phyloP scores from a whole-genome alignment of 2,329 filamentous ascomycete species.

The Pseudocercospora eumusae region DNA sequence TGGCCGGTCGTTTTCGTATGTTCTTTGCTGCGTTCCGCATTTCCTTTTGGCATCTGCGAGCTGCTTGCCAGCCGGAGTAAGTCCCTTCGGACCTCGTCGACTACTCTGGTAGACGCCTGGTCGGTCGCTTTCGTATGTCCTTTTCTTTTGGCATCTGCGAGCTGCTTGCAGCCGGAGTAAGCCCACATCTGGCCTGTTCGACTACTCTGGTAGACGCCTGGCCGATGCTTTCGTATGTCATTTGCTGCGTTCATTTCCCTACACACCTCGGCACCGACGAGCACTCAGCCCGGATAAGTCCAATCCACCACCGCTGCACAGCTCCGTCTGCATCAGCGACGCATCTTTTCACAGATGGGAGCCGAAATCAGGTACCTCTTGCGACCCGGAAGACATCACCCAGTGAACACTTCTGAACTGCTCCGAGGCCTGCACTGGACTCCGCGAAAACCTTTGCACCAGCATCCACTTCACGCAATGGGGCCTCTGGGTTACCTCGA shows the following conservation, averaged over 20 bases:
- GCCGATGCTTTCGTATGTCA: background rate
- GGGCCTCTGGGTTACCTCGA: background rate
- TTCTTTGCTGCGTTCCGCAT: background rate
- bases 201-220: slow-evolving; percentile 1
- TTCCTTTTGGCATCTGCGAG: slow-evolving; percentile 13
- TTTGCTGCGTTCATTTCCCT: background rate
- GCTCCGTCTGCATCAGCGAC: slow-evolving; percentile 1
- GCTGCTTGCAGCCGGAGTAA: slow-evolving; percentile 7
- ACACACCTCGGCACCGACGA: slow-evolving; percentile 1
- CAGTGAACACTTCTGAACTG: slow-evolving; percentile 3
- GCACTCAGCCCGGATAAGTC: background rate
- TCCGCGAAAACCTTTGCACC: background rate
- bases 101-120: slow-evolving; percentile 7
- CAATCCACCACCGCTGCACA: background rate
- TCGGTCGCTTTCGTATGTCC: slow-evolving; percentile 1
- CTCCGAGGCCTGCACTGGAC: background rate
- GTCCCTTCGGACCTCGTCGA: slow-evolving; percentile 4
- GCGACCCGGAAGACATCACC: slow-evolving; percentile 5
- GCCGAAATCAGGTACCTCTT: slow-evolving; percentile 5
- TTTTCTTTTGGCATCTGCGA: background rate
- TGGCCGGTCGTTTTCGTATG: slow-evolving; percentile 1
- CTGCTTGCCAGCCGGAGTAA: slow-evolving; percentile 13
- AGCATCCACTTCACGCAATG: background rate
- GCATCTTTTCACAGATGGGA: slow-evolving; percentile 6
- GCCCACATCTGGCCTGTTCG: background rate